These are phyloP conservation scores for Zychaea mexicana DNA, from an alignment of 371 early-diverging fungal species.

Conservation along the genomic window DNA sequence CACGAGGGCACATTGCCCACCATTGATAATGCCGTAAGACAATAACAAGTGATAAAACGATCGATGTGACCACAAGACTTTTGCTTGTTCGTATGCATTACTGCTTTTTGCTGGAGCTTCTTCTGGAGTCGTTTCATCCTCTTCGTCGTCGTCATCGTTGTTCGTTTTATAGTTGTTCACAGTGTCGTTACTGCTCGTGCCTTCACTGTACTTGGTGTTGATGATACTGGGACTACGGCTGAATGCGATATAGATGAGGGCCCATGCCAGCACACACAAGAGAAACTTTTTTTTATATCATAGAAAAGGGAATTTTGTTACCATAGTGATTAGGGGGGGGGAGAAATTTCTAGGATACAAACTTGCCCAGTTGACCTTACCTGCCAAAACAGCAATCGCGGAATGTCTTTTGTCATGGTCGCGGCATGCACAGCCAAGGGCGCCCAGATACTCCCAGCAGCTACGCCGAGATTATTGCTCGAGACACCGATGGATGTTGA, in stretches of 20 bases:
- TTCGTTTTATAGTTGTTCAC: background rate
- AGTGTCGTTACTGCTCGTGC: too few relatives aligned
- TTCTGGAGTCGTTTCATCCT: background rate
- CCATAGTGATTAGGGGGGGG: conserved; percentile 16
- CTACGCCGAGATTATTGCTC: conserved; percentile 50
- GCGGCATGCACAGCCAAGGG: conserved; percentile 41
- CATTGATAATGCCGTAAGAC: conserved; percentile 48
- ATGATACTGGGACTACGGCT: background rate
- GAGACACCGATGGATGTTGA: conserved; percentile 53
- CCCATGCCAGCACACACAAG: background rate
- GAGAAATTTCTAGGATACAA: conserved; percentile 8
- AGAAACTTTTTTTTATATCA: background rate
- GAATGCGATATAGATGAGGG: background rate
- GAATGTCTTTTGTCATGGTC: conserved; percentile 41
- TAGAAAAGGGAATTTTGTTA: too few relatives aligned
- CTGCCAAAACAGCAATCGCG: conserved; percentile 39
- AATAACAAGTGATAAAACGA: conserved; percentile 27
- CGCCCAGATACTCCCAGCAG: conserved; percentile 51
- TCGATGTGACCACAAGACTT: conserved; percentile 10
- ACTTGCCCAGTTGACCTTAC: conserved; percentile 15
- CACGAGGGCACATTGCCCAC: conserved; percentile 52
- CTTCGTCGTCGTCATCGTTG: background rate
- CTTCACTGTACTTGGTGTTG: background rate
- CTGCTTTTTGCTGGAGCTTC: conserved; percentile 8
- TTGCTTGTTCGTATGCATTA: conserved; percentile 25